Conservation (phyloP, 164 flowering plant species). For the Umbilicus rupestris region DNA sequence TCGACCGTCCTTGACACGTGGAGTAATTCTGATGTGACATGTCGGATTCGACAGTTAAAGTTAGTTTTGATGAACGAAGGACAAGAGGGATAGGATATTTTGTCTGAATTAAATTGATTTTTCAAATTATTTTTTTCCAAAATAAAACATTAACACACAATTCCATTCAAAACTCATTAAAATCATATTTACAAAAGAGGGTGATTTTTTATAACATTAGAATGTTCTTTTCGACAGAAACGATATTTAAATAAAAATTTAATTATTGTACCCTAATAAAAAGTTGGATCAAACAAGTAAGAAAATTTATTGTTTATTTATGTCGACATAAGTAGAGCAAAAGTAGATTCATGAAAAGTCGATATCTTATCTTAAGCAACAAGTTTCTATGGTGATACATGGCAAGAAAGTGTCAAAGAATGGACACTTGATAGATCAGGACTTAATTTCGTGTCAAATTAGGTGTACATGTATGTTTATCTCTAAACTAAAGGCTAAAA, state of each 20-base stretch:
- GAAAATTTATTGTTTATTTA: neutral
- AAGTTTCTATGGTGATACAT: neutral
- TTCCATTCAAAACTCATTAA: too few species aligned
- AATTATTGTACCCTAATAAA: too few species aligned
- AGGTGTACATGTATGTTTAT: neutral
- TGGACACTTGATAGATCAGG: neutral
- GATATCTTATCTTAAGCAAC: neutral
- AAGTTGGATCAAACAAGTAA: too few species aligned
- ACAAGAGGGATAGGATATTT: neutral
- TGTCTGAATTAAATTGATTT: neutral
- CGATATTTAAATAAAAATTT: too few species aligned
- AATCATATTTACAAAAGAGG: too few species aligned
- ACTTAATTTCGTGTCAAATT: neutral
- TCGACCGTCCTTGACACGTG: slow-evolving; percentile 8
- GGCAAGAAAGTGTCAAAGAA: neutral
- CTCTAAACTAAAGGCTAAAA: neutral
- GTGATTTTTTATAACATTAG: too few species aligned
- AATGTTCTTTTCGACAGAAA: too few species aligned
- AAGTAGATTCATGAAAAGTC: neutral
- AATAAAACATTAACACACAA: too few species aligned
- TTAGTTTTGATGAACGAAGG: neutral
- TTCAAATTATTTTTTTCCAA: too few species aligned
- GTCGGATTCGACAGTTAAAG: neutral
- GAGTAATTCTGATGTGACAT: neutral
- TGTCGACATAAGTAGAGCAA: slow-evolving; percentile 6